Evolutionary conservation across 805 yeast species (phyloP).

Genomic region (Phaffomyces antillensis): DNA sequence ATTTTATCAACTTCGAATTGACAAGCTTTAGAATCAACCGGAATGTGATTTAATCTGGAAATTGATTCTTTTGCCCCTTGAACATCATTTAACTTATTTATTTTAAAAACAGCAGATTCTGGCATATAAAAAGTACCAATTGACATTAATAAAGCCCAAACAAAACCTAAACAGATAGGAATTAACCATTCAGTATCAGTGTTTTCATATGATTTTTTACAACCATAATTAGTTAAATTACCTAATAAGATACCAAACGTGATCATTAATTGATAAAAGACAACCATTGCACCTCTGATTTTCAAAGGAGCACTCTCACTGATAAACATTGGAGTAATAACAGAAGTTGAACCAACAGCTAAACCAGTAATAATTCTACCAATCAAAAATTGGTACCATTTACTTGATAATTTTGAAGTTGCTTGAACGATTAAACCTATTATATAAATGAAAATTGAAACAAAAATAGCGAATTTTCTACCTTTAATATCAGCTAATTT

Average conservation of each 20-base stretch:
- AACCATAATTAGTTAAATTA: constrained; percentile 59
- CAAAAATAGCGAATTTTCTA: constrained; percentile 49
- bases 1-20: constrained; percentile 42
- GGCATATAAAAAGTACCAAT: constrained; percentile 55
- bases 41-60: constrained; percentile 44
- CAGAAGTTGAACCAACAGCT: constrained; percentile 72
- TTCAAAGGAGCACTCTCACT: constrained; percentile 63
- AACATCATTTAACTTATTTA: constrained; percentile 28
- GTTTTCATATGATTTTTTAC: constrained; percentile 27
- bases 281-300: constrained; percentile 67
- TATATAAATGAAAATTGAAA: constrained; percentile 48
- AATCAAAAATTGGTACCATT: constrained; percentile 58
- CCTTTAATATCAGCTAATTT: constrained; percentile 54
- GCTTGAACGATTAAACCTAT: constrained; percentile 59
- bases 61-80: constrained; percentile 51
- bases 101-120: constrained; percentile 60
- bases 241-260: constrained; percentile 69
- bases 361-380: constrained; percentile 66
- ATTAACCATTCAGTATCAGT: constrained; percentile 66
- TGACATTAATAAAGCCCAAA: constrained; percentile 28
- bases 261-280: constrained; percentile 62
- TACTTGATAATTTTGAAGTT: constrained; percentile 30
- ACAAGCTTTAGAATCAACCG: constrained; percentile 38
- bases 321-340: constrained; percentile 68
- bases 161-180: constrained; percentile 46